Conservation (phyloP, 2,329 filamentous ascomycete genomes). For the Ciborinia camelliae region DNA sequence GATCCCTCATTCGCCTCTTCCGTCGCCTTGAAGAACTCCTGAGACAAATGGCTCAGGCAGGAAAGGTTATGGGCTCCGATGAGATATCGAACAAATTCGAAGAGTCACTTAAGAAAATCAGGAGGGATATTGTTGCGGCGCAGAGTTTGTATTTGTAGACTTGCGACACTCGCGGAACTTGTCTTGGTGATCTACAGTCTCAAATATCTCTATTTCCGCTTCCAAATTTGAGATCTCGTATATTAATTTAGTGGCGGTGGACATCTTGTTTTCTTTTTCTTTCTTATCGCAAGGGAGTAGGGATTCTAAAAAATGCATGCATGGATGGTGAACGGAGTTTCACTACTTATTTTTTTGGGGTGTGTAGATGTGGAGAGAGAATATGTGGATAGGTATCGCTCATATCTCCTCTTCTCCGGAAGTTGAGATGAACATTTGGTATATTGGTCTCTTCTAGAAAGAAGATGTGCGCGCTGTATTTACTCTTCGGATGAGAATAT, state of each 20-base stretch:
- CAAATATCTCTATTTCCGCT: not conserved
- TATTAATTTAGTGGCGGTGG: not conserved
- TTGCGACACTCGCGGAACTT: not conserved
- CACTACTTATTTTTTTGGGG: not conserved
- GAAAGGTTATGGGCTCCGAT: constrained; percentile 97
- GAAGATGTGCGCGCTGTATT: no score
- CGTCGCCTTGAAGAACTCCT: constrained; percentile 90
- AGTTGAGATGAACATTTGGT: no score
- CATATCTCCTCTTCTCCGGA: no score
- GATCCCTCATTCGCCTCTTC: constrained; percentile 93
- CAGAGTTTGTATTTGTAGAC: constrained; percentile 84
- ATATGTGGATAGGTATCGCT: no score
- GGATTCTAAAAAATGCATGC: not conserved
- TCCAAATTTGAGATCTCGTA: not conserved
- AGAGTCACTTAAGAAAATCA: constrained; percentile 76
- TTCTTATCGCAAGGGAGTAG: not conserved
- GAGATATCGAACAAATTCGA: constrained; percentile 93
- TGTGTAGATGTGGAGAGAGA: not conserved
- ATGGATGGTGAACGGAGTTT: constrained; percentile 11
- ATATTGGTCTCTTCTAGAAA: no score
- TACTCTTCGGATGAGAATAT: no score
- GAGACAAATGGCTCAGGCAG: constrained; percentile 90
- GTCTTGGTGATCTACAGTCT: not conserved
- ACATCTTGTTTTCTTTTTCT: not conserved
- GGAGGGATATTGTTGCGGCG: constrained; percentile 90